Base-by-base conservation (phyloP, 139 green algal genomes). In the Eudorina sp. region DNA sequence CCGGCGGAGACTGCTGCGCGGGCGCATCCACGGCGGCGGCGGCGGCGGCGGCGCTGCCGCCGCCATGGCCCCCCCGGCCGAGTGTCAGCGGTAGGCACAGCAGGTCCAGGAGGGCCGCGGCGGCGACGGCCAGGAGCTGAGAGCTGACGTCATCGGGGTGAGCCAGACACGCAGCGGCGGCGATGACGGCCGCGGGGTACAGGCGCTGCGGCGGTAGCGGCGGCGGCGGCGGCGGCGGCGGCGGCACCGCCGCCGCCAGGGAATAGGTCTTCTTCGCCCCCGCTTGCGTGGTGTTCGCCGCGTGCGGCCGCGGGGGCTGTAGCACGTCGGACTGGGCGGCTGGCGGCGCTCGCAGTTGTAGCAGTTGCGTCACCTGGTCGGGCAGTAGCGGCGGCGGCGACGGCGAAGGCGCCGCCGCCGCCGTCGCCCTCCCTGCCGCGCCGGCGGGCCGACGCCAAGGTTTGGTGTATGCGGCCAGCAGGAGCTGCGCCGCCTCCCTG, bases 381-480 rank as follows among this genome's bases (percentile, higher is more conserved):
- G 60, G 62, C 43, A 76, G 58, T 25, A 70, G 27, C 38, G 18
- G 41, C 78, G 41, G 38, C 38, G 40, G 34, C 4, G 55, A 36
- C 11, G 40, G 18, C 29, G 55, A 25, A 34, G 58, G 31, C 41
- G n/a, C n/a, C n/a, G n/a, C n/a, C n/a, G n/a, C n/a, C n/a, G n/a
- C n/a, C n/a, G n/a, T n/a, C n/a, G n/a, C n/a, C n/a, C n/a, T n/a
- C n/a, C n/a, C n/a, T n/a, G n/a, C n/a, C n/a, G n/a, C n/a, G n/a
- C n/a, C n/a, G n/a, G n/a, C n/a, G n/a, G n/a, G n/a, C n/a, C n/a
- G n/a, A n/a, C n/a, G n/a, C n/a, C 11, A 76, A 2, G 81, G 82
- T 34, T 69, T n/a, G 21, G 82, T 81, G 38, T 73, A 82, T 0
- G 83, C 68, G 18, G 36, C 27, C 23, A 88, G 53, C 83, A 88